Conservation (phyloP, 768 basidiomycete genomes). For the Phlebiopsis flavidoalba region DNA sequence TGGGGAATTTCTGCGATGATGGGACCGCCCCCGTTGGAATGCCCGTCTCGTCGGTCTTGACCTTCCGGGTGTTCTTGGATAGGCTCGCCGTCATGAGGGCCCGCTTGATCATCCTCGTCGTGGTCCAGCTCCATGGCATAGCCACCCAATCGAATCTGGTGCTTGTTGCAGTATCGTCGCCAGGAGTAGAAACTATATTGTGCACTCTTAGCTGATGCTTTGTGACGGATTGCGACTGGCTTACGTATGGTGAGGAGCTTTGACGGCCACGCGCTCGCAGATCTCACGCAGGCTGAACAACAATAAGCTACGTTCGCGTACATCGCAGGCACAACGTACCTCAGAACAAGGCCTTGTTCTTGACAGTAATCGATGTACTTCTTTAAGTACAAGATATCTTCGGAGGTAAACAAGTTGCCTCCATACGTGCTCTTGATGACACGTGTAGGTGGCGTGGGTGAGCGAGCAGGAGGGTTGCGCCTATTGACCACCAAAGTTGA, state of each 20-base stretch:
- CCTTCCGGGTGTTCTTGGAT: constrained; percentile 29
- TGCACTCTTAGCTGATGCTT: neutral
- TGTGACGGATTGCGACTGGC: constrained; percentile 16
- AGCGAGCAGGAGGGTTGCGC: constrained; percentile 63
- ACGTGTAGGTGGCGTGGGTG: constrained; percentile 77
- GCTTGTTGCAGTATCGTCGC: constrained; percentile 90
- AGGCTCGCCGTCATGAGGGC: constrained; percentile 22
- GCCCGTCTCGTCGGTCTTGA: neutral
- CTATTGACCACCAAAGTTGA: constrained; percentile 63
- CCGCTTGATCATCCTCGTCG: constrained; percentile 38
- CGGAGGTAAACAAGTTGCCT: constrained; percentile 81
- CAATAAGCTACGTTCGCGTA: neutral
- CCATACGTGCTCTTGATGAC: constrained; percentile 89
- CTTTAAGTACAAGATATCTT: constrained; percentile 79
- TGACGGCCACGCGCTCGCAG: constrained; percentile 81
- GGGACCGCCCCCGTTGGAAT: neutral
- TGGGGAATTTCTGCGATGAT: constrained; percentile 1
- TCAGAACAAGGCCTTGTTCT: constrained; percentile 79
- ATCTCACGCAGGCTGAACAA: constrained; percentile 65
- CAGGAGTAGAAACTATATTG: constrained; percentile 75
- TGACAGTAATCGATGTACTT: constrained; percentile 90
- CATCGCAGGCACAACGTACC: constrained; percentile 33
- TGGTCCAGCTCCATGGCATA: constrained; percentile 71
- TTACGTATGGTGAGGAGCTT: constrained; percentile 89
- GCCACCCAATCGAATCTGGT: constrained; percentile 84